phyloP scores from a whole-genome alignment of 495 filamentous ascomycete genomes.

The Aspergillus taichungensis region DNA sequence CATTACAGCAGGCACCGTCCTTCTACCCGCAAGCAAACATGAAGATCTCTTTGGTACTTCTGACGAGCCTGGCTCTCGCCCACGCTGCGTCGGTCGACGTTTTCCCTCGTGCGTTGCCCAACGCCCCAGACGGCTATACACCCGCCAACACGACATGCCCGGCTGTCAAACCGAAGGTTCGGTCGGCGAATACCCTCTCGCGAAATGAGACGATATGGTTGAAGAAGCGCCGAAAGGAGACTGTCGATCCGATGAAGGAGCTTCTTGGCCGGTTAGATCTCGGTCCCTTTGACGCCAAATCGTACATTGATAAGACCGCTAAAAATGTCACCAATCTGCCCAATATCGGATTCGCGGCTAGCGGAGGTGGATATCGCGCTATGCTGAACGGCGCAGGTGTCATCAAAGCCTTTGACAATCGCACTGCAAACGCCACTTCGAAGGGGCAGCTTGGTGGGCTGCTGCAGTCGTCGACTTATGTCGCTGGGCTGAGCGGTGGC shows the following conservation, averaged over 20 bases:
- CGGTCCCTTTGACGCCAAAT: slow-evolving; percentile 58
- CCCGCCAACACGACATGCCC: slow-evolving; percentile 30
- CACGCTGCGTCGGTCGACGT: background rate
- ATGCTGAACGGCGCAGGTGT: slow-evolving; percentile 77
- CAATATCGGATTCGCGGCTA: slow-evolving; percentile 50
- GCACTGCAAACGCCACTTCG: slow-evolving; percentile 54
- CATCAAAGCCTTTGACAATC: slow-evolving; percentile 69
- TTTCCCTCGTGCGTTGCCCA: slow-evolving; percentile 20
- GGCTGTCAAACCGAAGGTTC: slow-evolving; percentile 35
- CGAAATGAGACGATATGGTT: slow-evolving; percentile 61
- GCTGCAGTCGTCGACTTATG: slow-evolving; percentile 71
- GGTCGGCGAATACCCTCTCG: slow-evolving; percentile 47
- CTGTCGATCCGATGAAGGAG: slow-evolving; percentile 56
- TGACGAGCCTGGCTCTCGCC: background rate
- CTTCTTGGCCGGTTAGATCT: slow-evolving; percentile 62
- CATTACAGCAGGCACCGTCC: too few species aligned
- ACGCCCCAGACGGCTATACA: slow-evolving; percentile 32
- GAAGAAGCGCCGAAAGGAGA: slow-evolving; percentile 38
- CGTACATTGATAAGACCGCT: slow-evolving; percentile 54
- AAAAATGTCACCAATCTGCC: slow-evolving; percentile 47
- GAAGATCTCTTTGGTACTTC: background rate
- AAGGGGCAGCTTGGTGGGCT: slow-evolving; percentile 70
- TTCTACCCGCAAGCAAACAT: too few species aligned
- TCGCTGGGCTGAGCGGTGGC: slow-evolving; percentile 78
- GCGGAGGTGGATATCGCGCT: slow-evolving; percentile 71